A percentile compares a stretch with the other conserved stretches of the same genome.
These are phyloP conservation scores for Panicum virgatum DNA, from an alignment of 202 grass and related monocot species.

Conservation along the genomic window DNA sequence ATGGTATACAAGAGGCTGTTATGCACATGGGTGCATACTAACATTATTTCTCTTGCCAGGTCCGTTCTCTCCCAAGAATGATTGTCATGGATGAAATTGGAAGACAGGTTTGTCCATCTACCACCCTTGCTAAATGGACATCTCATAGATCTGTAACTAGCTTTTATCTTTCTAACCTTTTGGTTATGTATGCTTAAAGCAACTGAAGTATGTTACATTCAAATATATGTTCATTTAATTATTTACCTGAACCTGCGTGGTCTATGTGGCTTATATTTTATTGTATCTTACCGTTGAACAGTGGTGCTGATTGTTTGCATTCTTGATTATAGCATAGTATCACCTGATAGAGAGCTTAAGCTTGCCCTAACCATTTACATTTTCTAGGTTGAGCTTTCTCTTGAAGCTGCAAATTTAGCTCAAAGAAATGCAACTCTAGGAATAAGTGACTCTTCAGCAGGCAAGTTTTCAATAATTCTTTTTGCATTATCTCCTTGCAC, in stretches of 20 bases:
- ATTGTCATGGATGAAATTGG: conserved; percentile 99
- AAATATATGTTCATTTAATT: conserved; percentile 18
- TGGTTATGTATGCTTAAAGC: background rate
- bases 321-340: background rate
- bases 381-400: conserved; percentile 80
- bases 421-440: conserved; percentile 71
- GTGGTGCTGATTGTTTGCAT: background rate
- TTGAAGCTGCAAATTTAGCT: conserved; percentile 95
- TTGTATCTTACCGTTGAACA: conserved; percentile 4
- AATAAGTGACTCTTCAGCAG: conserved; percentile 81
- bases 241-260: background rate
- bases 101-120: conserved; percentile 68
- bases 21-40: background rate
- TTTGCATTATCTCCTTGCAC: background rate
- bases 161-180: background rate
- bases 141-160: background rate
- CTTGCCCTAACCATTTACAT: conserved; percentile 27
- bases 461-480: conserved; percentile 36
- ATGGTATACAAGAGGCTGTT: conserved; percentile 26
- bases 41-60: conserved; percentile 53
- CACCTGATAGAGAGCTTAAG: background rate
- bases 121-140: conserved; percentile 20
- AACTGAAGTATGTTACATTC: background rate
- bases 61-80: conserved; percentile 92
- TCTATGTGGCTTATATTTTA: background rate